Percentiles rank a stretch among this genome's conserved stretches.
These are phyloP conservation scores for Haematococcus lacustris DNA, from an alignment of 139 green algal species.

Conservation along the genomic window DNA sequence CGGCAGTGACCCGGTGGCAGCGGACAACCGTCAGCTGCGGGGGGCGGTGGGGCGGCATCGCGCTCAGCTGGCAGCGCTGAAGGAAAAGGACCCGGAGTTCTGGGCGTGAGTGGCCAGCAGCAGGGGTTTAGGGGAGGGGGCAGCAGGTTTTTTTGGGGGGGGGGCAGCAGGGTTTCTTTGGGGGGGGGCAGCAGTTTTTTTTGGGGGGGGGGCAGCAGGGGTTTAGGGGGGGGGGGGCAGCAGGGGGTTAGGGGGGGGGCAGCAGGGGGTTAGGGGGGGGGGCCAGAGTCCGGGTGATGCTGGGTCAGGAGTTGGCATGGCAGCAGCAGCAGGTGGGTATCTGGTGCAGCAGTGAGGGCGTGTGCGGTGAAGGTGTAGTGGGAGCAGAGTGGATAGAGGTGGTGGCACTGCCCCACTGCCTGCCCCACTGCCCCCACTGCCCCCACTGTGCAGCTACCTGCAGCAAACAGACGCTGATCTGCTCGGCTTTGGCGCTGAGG, in stretches of 20 bases:
- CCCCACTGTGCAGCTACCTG: slow-evolving; percentile 11
- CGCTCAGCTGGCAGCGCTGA: slow-evolving; percentile 75
- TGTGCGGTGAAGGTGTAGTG: not conserved
- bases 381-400: not conserved
- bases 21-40: slow-evolving; percentile 41
- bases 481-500: slow-evolving; percentile 71
- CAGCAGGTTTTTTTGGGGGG: too few relatives aligned
- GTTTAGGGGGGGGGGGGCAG: not conserved
- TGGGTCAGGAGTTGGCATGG: not conserved
- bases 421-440: not conserved
- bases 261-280: not conserved
- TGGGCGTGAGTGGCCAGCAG: slow-evolving; percentile 59
- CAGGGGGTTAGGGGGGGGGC: not conserved
- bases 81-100: slow-evolving; percentile 88
- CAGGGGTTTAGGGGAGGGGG: slow-evolving; percentile 7
- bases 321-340: not conserved
- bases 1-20: slow-evolving; percentile 21
- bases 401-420: not conserved
- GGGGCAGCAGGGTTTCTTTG: not conserved
- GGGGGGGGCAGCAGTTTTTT: not conserved
- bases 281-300: not conserved
- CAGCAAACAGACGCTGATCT: slow-evolving; percentile 79
- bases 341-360: not conserved
- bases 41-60: slow-evolving; percentile 39
- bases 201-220: not conserved